Conservation (phyloP, 2,329 filamentous ascomycete species). For the Phoma sp. region DNA sequence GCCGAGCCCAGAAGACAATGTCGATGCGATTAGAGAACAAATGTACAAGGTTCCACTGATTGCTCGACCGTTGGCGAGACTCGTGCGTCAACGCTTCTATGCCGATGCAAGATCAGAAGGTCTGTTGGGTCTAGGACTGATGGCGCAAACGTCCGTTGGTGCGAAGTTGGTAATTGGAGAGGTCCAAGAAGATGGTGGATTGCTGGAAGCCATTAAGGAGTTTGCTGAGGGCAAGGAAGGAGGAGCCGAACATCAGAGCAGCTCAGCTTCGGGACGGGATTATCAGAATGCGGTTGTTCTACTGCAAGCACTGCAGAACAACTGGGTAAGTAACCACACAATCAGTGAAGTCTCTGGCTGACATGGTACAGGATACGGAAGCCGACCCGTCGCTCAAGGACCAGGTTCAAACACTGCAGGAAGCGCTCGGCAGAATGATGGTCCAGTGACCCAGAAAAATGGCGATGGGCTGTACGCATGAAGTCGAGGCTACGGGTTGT, state of each 20-base stretch:
- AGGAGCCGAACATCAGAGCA: conserved; percentile 26
- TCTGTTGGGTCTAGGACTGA: conserved; percentile 43
- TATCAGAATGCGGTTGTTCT: conserved; percentile 47
- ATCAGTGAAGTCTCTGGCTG: conserved; percentile 10
- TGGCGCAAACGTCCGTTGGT: conserved; percentile 41
- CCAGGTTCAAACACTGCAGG: conserved; percentile 30
- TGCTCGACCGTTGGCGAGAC: conserved; percentile 40
- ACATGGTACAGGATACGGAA: conserved; percentile 26
- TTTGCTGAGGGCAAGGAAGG: conserved; percentile 38
- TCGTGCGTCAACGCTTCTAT: conserved; percentile 45
- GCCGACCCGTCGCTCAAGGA: conserved; percentile 33
- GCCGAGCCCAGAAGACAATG: conserved; percentile 27
- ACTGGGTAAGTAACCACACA: conserved; percentile 36
- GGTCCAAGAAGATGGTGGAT: conserved; percentile 33
- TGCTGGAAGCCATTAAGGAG: conserved; percentile 44
- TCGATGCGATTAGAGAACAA: conserved; percentile 30
- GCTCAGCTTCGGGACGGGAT: conserved; percentile 35
- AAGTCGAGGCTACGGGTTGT: not conserved
- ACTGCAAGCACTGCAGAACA: conserved; percentile 41
- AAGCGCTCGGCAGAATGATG: conserved; percentile 31
- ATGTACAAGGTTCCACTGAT: conserved; percentile 39
- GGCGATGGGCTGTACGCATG: not conserved
- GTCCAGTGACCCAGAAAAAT: conserved; percentile 13
- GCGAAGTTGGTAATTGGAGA: conserved; percentile 37
- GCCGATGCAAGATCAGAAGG: conserved; percentile 46